Conservation (phyloP, 108 stramenopile genomes). For the Bacterosira constricta region DNA sequence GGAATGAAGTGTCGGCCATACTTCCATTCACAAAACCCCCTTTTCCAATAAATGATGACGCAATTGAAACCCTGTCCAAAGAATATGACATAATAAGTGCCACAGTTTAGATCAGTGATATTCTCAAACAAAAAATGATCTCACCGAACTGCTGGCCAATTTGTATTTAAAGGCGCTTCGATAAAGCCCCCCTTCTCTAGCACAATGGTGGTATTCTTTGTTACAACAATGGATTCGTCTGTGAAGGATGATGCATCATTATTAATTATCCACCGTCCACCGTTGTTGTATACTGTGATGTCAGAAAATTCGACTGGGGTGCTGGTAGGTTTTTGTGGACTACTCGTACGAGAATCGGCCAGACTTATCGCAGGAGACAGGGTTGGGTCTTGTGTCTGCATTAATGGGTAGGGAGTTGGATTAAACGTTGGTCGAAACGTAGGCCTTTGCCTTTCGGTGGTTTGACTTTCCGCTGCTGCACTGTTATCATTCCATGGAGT, state of each 20-base stretch:
- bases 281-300: slow-evolving; percentile 21
- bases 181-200: slow-evolving; percentile 14
- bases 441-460: too few species aligned
- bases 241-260: slow-evolving; percentile 11
- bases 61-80: too few species aligned
- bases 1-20: too few species aligned
- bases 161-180: slow-evolving; percentile 14
- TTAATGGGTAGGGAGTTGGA: too few species aligned
- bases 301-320: slow-evolving; percentile 24
- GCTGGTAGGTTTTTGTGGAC: background rate
- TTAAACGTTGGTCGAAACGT: too few species aligned
- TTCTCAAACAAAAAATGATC: too few species aligned
- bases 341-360: background rate
- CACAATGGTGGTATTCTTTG: slow-evolving; percentile 5
- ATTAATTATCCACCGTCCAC: slow-evolving; percentile 2
- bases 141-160: slow-evolving; percentile 36
- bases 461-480: too few species aligned
- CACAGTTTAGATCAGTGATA: too few species aligned
- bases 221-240: slow-evolving; percentile 23
- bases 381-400: slow-evolving; percentile 1
- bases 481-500: too few species aligned
- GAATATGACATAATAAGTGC: too few species aligned
- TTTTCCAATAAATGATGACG: slow-evolving; percentile 10
- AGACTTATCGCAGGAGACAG: background rate
- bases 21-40: slow-evolving; percentile 15